Conservation (phyloP, 2,329 filamentous ascomycete species). For the Xylariomycetidae sp. region DNA sequence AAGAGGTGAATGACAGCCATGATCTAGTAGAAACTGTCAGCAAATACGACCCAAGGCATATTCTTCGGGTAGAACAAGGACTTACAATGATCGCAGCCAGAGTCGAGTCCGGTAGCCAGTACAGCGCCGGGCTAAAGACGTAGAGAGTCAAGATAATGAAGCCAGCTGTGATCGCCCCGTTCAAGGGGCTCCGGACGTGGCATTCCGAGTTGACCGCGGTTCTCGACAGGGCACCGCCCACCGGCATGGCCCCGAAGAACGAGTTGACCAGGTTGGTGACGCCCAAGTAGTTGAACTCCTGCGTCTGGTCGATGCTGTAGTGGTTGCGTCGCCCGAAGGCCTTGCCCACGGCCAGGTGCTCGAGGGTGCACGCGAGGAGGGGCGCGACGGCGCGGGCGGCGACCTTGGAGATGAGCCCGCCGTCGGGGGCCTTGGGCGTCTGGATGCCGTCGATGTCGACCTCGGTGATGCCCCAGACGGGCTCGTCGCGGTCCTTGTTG, state of each 20-base stretch:
- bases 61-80: constrained; percentile 2
- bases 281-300: constrained; percentile 62
- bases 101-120: constrained; percentile 64
- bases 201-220: constrained; percentile 64
- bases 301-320: constrained; percentile 59
- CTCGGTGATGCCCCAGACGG: constrained; percentile 55
- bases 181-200: constrained; percentile 57
- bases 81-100: constrained; percentile 57
- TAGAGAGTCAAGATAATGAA: constrained; percentile 60
- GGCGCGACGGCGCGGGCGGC: constrained; percentile 53
- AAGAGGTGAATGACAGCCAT: constrained; percentile 60
- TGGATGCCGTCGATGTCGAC: constrained; percentile 52
- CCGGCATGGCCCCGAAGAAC: constrained; percentile 60
- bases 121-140: constrained; percentile 54
- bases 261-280: constrained; percentile 59
- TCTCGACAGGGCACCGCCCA: constrained; percentile 62
- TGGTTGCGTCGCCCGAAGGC: constrained; percentile 58
- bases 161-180: constrained; percentile 55
- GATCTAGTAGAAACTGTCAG: constrained; percentile 36
- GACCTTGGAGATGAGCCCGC: constrained; percentile 46
- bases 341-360: constrained; percentile 61
- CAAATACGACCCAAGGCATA: too few species aligned
- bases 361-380: constrained; percentile 56
- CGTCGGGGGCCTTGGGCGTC: constrained; percentile 42
- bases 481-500: constrained; percentile 47